phyloP scores from a whole-genome alignment of 768 basidiomycete genomes.

The Strobilomyces echinocephalus region DNA sequence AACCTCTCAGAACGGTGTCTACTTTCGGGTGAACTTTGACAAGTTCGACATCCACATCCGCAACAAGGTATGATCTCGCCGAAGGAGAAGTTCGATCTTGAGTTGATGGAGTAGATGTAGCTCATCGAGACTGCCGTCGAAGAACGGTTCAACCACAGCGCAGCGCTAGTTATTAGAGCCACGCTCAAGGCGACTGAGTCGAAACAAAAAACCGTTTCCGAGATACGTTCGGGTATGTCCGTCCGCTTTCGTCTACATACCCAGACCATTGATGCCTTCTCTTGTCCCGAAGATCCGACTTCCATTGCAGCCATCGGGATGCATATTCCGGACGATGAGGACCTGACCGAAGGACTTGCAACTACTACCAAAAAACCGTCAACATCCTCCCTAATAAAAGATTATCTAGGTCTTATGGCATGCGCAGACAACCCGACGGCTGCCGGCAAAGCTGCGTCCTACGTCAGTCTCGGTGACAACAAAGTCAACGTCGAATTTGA shows the following conservation, averaged over 20 bases:
- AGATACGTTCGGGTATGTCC: conserved; percentile 57
- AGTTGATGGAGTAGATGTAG: conserved; percentile 37
- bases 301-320: conserved; percentile 61
- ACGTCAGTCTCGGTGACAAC: conserved; percentile 63
- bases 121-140: conserved; percentile 71
- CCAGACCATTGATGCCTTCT: not conserved
- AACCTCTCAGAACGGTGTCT: conserved; percentile 53
- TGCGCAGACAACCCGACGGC: conserved; percentile 79
- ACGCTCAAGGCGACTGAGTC: conserved; percentile 65
- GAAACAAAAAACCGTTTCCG: conserved; percentile 55
- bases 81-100: not conserved
- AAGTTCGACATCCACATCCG: conserved; percentile 84
- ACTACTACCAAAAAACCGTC: conserved; percentile 51
- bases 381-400: conserved; percentile 59
- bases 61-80: conserved; percentile 57
- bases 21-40: conserved; percentile 86
- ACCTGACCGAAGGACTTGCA: conserved; percentile 60
- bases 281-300: conserved; percentile 47
- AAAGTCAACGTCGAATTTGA: conserved; percentile 82
- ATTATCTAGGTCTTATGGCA: conserved; percentile 77
- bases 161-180: conserved; percentile 68
- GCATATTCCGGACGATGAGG: conserved; percentile 58
- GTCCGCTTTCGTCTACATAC: not conserved
- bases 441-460: conserved; percentile 64
- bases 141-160: conserved; percentile 75